A percentile compares a stretch with the other conserved stretches of the same genome.
phyloP scores from a whole-genome alignment of 2,329 filamentous ascomycete genomes.

The Zarea fungicola region DNA sequence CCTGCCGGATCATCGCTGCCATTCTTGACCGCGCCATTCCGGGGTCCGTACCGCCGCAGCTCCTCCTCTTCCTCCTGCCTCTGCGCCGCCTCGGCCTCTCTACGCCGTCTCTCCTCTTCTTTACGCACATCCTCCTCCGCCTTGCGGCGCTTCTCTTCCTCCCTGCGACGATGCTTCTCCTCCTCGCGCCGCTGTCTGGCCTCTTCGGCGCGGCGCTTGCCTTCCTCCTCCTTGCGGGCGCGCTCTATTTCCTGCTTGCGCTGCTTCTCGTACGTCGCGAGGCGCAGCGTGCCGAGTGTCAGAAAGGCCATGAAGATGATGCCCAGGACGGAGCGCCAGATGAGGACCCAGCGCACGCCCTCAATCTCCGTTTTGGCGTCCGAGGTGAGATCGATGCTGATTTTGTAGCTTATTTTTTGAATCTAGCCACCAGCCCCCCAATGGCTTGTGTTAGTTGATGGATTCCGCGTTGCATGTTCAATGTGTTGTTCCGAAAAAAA shows the following conservation, averaged over 20 bases:
- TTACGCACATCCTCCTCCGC: not conserved
- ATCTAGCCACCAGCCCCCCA: no score
- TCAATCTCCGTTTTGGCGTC: constrained; percentile 92
- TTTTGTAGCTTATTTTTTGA: constrained; percentile 94
- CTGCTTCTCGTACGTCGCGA: constrained; percentile 51
- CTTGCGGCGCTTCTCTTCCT: constrained; percentile 1
- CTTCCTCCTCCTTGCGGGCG: constrained; percentile 37
- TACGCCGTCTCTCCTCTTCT: not conserved
- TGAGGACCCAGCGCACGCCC: constrained; percentile 79
- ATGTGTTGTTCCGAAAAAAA: no score
- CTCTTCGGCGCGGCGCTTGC: constrained; percentile 4
- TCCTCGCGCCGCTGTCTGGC: constrained; percentile 4
- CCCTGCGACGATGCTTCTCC: constrained; percentile 1
- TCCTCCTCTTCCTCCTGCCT: constrained; percentile 9
- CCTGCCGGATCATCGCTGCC: constrained; percentile 29
- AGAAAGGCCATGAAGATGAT: constrained; percentile 61
- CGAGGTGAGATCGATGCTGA: constrained; percentile 82
- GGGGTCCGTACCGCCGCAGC: not conserved
- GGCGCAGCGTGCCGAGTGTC: constrained; percentile 54
- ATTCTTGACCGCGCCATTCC: constrained; percentile 23
- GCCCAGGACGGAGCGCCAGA: constrained; percentile 57
- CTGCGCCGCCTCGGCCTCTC: not conserved
- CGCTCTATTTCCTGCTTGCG: constrained; percentile 44
- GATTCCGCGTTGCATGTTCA: no score
- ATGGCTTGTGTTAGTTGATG: no score